Conservation (phyloP, 2,329 filamentous ascomycete species). For the Chaetomium strumarium region DNA sequence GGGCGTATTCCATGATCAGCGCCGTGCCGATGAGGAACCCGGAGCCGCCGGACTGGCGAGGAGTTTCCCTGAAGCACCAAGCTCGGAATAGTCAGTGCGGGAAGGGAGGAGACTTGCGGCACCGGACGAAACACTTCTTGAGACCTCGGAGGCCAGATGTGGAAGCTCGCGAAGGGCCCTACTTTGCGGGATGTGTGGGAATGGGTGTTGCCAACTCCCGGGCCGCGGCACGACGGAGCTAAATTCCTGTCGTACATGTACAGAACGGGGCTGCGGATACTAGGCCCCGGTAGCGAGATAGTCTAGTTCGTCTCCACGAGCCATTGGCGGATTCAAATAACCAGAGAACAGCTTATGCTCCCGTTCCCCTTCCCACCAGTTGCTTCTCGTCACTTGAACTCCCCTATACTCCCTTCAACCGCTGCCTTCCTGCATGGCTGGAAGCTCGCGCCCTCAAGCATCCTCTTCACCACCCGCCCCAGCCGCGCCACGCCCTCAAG, state of each 20-base stretch:
- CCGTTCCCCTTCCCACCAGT: not conserved
- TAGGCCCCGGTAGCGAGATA: too few species aligned
- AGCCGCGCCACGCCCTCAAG: constrained; percentile 56
- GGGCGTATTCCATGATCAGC: not conserved
- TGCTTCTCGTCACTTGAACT: constrained; percentile 4
- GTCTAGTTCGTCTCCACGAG: too few species aligned
- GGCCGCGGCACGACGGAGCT: too few species aligned
- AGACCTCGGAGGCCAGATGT: too few species aligned
- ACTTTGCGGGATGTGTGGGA: too few species aligned
- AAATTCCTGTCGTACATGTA: too few species aligned
- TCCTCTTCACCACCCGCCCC: constrained; percentile 31
- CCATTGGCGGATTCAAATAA: not conserved
- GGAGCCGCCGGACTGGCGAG: not conserved
- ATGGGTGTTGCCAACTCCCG: too few species aligned
- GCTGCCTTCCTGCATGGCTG: not conserved
- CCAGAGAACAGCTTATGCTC: not conserved
- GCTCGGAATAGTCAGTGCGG: not conserved
- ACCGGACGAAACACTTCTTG: too few species aligned
- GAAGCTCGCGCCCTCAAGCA: constrained; percentile 5
- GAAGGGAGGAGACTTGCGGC: too few species aligned
- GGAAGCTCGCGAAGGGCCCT: too few species aligned
- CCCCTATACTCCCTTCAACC: not conserved
- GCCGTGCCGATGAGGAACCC: not conserved
- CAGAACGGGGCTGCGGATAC: too few species aligned
- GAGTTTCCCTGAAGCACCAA: not conserved